Base-by-base conservation (phyloP, 2,329 filamentous ascomycete species). In the Macroventuria anomochaeta region DNA sequence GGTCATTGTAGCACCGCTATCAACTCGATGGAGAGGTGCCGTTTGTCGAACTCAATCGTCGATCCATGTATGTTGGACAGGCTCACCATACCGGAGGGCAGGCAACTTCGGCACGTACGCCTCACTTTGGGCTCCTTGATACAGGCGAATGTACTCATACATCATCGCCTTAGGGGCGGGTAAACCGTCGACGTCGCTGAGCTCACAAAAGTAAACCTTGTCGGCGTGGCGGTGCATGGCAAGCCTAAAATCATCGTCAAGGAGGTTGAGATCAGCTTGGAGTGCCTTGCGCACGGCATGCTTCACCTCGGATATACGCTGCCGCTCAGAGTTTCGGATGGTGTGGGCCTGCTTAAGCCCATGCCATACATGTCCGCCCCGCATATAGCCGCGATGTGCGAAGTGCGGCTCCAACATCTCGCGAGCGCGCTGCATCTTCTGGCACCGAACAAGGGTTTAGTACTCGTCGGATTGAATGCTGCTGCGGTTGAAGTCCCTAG, bases 391-490 rank as follows among this genome's bases (percentile, higher is more conserved):
- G 10, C 11, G n/a, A 8, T 44, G 33, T 7, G 36, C 13, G 23
- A 34, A 49, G 11, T 44, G 29, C 17, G 20, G 11, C 11, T 43
- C 33, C 13, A 53, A 20, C 15, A 34, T 33, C 3, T 53, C 38
- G 28, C 43, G 43, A 10, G 44, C 44, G 17, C 33, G 32, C 28
- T 38, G n/a, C 44, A 48, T 53, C 8, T 31, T 31, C 17, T 53
- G 51, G 5, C 51, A 39, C 15, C 43, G 43, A 7, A 32, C 37
- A 17, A 53, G 38, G 4, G n/a, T 21, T 17, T 28, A 38, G 11
- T 47, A 48, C 13, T 53, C 51, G 11, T 47, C 43, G 20, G 23
- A 31, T 17, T 43, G 51, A 5, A 53, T 43, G 18, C 32, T 25
- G 13, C 23, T 21, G 20, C 31, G 32, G 15, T 36, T 53, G 23